Percentiles rank a stretch among this genome's conserved stretches.
These are phyloP conservation scores for Piper longum DNA, from an alignment of 164 flowering plant genomes.

Conservation along the genomic window DNA sequence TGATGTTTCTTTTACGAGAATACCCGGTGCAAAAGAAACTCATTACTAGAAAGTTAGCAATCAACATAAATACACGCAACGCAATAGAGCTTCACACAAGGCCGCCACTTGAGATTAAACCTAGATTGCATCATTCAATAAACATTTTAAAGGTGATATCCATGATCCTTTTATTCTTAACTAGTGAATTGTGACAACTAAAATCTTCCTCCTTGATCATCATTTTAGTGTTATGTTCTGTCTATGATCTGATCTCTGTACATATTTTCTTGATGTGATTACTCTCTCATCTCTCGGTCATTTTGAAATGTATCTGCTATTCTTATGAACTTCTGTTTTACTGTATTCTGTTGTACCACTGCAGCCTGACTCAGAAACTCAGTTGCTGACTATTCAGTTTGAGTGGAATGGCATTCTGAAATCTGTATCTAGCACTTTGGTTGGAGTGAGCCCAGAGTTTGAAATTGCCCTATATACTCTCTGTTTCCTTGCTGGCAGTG, in stretches of 20 bases:
- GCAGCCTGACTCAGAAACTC: constrained; percentile 94
- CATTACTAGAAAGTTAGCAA: too few relatives aligned
- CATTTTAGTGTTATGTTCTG: background rate
- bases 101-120: background rate
- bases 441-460: constrained; percentile 97
- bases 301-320: background rate
- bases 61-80: too few relatives aligned
- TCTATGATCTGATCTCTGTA: background rate
- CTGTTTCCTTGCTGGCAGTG: constrained; percentile 61
- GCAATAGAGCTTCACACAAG: background rate
- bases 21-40: too few relatives aligned
- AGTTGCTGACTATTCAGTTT: constrained; percentile 78
- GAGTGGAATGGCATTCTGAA: constrained; percentile 93
- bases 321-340: background rate
- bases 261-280: background rate
- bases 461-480: constrained; percentile 84
- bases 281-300: background rate
- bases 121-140: background rate
- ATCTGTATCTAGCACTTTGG: constrained; percentile 68
- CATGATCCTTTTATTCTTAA: background rate
- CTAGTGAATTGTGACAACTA: background rate
- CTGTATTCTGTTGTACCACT: background rate
- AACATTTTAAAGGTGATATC: background rate
- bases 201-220: background rate
- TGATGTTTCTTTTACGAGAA: too few relatives aligned